Conservation (phyloP, 352 stramenopile species). For the Aphanomyces invadans region DNA sequence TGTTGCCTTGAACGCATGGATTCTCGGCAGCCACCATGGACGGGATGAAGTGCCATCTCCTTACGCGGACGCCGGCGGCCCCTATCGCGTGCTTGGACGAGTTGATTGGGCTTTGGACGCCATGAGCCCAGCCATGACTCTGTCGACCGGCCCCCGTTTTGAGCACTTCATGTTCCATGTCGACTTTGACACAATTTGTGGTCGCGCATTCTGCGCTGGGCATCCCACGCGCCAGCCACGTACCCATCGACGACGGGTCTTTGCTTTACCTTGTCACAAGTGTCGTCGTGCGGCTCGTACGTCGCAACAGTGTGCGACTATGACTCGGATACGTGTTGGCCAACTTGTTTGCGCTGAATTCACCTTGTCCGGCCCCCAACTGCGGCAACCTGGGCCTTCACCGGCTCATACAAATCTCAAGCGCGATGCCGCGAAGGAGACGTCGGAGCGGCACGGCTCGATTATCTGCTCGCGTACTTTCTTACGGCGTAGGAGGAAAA, state of each 20-base stretch:
- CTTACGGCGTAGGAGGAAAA: neutral
- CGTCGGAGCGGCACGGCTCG: neutral
- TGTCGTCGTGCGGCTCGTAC: neutral
- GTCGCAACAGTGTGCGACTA: neutral
- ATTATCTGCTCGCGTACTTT: slow-evolving; percentile 5
- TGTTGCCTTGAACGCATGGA: too few relatives aligned
- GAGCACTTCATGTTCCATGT: neutral
- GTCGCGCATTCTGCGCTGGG: neutral
- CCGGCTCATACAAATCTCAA: neutral
- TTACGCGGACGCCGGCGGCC: neutral
- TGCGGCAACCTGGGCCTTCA: neutral
- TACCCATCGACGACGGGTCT: neutral
- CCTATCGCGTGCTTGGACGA: slow-evolving; percentile 1
- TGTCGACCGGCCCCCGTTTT: neutral
- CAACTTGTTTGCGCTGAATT: slow-evolving; percentile 5
- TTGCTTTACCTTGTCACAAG: neutral
- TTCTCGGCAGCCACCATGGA: neutral
- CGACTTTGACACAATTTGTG: neutral
- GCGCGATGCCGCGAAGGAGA: neutral
- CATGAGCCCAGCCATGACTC: neutral
- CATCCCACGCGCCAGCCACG: neutral
- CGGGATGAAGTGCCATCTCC: neutral
- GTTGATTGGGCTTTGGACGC: neutral
- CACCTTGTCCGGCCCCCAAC: neutral
- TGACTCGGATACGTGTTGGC: neutral